Base-by-base conservation (phyloP, 2,329 filamentous ascomycete genomes). In the Ilyonectria robusta region DNA sequence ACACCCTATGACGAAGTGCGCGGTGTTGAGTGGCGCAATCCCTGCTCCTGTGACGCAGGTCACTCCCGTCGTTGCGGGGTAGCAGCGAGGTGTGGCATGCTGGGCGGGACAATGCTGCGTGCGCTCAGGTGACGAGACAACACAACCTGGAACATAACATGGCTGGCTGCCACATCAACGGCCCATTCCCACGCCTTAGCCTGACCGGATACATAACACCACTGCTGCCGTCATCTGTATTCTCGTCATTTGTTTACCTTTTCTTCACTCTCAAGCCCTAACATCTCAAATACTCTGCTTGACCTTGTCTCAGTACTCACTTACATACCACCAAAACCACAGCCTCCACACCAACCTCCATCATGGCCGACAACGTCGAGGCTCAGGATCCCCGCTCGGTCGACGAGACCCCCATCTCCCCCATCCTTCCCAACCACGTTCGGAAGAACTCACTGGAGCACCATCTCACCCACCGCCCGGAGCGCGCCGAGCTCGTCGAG, bases 401-500 rank as follows among this genome's bases (percentile, higher is more conserved):
- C 74, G 88, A 90, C 74, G 81, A 87, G 61, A 84, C 82, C 51
- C 81, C 86, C 65, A 85, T 90, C 78, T 85, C 86, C 29, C 85
- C 87, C 59, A 78, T 85, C 63, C 83, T 87, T 85, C 47, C 87
- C 87, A 66, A 83, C 84, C 70, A 81, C 26, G 83, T 78, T 47
- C 86, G 89, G 74, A 89, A 88, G 79, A 91, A 93, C 84, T 94
- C 92, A 4, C 86, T 94, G 13, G 91, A 93, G 80, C 89, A 91
- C 75, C 89, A 93, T 76, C 85, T 94, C 60, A 88, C 91, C 78
- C 89, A 91, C 74, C 92, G 94, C 46, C 92, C 92, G 26, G 89
- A 94, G 23, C 90, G 93, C 64, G 88, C 94, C 40, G 90, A 94
- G 76, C 86, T 98, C 23, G 84, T 97, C 69, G 92, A 96, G 78